Conservation (phyloP, 352 stramenopile species). For the Phytophthora aleatoria region DNA sequence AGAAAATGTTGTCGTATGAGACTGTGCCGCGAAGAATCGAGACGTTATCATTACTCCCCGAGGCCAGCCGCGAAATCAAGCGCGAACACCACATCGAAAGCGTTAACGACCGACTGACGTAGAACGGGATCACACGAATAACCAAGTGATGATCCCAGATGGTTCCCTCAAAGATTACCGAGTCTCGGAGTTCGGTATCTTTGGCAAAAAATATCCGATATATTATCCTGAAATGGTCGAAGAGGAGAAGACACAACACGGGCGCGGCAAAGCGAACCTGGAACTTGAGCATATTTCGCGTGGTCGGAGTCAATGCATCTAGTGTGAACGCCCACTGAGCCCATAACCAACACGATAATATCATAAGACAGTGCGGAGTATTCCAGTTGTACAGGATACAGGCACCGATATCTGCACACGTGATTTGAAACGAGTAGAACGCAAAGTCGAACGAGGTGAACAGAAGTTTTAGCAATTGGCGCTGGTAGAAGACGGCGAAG, state of each 20-base stretch:
- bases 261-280: constrained; percentile 8
- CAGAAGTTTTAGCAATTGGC: background rate
- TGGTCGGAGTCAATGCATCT: constrained; percentile 40
- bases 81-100: constrained; percentile 22
- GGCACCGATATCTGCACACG: constrained; percentile 4
- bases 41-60: constrained; percentile 18
- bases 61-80: constrained; percentile 10
- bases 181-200: constrained; percentile 10
- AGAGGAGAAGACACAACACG: constrained; percentile 12
- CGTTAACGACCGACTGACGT: constrained; percentile 24
- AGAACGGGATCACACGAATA: constrained; percentile 20
- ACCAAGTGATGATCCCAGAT: constrained; percentile 19
- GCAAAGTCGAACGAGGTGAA: constrained; percentile 12
- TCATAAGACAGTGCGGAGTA: constrained; percentile 11
- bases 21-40: constrained; percentile 36
- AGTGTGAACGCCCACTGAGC: constrained; percentile 42
- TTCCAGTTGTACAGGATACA: constrained; percentile 30
- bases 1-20: constrained; percentile 39
- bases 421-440: constrained; percentile 14
- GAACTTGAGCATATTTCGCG: constrained; percentile 26
- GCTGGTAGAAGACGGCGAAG: background rate
- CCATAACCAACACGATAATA: constrained; percentile 33
- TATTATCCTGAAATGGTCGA: constrained; percentile 15
- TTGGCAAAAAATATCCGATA: constrained; percentile 11
- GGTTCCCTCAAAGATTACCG: constrained; percentile 12